phyloP scores from a whole-genome alignment of 306 rosid genomes.

The Hippophae tibetana region DNA sequence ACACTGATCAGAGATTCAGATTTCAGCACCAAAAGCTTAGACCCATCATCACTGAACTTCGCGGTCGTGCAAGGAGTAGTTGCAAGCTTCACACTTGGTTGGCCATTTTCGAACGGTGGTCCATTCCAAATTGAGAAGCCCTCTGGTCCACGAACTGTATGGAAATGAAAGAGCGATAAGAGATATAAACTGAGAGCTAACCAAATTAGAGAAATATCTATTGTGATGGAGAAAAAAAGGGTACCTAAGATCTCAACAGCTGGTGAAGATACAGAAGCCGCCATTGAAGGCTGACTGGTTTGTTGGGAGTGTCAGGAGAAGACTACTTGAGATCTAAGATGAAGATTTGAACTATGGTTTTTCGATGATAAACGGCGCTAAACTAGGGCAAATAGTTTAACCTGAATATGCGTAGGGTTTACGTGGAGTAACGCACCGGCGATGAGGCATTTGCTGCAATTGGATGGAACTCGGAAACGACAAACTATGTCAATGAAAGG shows the following conservation, averaged over 20 bases:
- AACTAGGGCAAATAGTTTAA: no score
- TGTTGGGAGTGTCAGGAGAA: slow-evolving; percentile 2
- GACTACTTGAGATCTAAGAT: background rate
- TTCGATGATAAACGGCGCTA: no score
- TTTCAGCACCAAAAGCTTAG: slow-evolving; percentile 54
- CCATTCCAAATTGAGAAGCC: slow-evolving; percentile 77
- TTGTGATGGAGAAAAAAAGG: background rate
- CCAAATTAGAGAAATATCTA: background rate
- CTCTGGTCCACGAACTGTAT: slow-evolving; percentile 63
- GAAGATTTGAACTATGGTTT: background rate
- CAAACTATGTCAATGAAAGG: no score
- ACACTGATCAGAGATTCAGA: slow-evolving; percentile 39
- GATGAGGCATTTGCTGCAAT: no score
- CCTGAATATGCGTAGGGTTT: no score
- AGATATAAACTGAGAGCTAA: background rate
- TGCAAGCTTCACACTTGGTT: slow-evolving; percentile 55
- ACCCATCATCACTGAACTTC: slow-evolving; percentile 70
- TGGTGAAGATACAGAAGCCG: slow-evolving; percentile 36
- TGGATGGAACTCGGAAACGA: no score
- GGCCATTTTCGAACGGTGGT: slow-evolving; percentile 51
- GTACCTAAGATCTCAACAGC: slow-evolving; percentile 72
- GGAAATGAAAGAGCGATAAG: slow-evolving; percentile 1
- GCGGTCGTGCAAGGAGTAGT: slow-evolving; percentile 45
- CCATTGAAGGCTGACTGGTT: slow-evolving; percentile 31
- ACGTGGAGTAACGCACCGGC: no score